A percentile compares a stretch with the other conserved stretches of the same genome.
These are phyloP conservation scores for Teratosphaeria destructans DNA, from an alignment of 2,329 filamentous ascomycete genomes.

Conservation along the genomic window DNA sequence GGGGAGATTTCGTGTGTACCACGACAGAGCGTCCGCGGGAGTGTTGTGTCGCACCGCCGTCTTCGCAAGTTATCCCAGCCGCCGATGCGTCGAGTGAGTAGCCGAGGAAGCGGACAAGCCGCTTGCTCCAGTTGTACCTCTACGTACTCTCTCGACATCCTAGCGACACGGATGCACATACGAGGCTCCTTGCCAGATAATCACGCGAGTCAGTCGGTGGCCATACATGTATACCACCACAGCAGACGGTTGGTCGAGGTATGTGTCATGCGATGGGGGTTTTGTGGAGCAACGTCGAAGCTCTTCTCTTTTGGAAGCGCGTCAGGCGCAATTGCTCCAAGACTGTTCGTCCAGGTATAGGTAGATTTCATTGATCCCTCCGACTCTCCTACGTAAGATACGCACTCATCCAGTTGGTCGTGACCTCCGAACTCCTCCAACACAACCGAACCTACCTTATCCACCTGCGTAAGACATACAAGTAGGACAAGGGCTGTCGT, in stretches of 20 bases:
- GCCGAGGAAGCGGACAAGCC: background rate
- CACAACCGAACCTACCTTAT: background rate
- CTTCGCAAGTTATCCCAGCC: background rate
- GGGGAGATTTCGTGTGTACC: background rate
- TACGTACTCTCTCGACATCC: background rate
- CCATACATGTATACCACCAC: background rate
- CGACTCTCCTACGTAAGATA: background rate
- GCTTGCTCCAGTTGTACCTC: background rate
- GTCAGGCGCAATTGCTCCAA: background rate
- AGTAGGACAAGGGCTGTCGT: background rate
- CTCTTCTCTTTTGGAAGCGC: background rate
- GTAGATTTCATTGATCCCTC: background rate
- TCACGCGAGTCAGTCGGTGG: background rate
- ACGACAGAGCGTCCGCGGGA: background rate
- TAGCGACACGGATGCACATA: background rate
- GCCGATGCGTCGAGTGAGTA: background rate
- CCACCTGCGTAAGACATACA: background rate
- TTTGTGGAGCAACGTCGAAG: background rate
- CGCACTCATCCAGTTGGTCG: background rate
- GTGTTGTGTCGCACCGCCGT: background rate
- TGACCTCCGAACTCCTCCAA: background rate
- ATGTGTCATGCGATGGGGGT: background rate
- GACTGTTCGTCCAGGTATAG: background rate
- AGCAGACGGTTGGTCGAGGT: background rate
- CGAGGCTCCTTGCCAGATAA: background rate